Evolutionary conservation across 2,329 filamentous ascomycete species (phyloP).

Genomic region (Cytospora mali): DNA sequence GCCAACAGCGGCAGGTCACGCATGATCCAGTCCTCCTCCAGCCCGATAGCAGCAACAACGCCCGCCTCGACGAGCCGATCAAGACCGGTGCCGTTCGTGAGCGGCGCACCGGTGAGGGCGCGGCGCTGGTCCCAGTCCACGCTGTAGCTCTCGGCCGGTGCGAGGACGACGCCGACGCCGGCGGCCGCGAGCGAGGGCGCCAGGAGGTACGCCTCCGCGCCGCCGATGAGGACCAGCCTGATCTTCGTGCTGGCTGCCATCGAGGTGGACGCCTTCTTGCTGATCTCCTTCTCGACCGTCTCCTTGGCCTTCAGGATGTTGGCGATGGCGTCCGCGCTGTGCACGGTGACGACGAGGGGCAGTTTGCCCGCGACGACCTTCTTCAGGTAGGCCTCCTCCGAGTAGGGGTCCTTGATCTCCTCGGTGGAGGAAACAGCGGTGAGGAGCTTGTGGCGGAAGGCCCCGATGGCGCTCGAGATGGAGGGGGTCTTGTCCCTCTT

Average conservation of each 20-base stretch:
- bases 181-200: constrained; percentile 60
- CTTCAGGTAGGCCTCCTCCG: constrained; percentile 53
- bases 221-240: constrained; percentile 62
- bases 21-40: constrained; percentile 64
- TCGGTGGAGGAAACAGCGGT: constrained; percentile 47
- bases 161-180: constrained; percentile 60
- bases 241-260: constrained; percentile 37
- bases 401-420: constrained; percentile 45
- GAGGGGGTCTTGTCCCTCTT: constrained; percentile 51
- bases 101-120: constrained; percentile 63
- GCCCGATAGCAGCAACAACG: constrained; percentile 59
- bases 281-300: constrained; percentile 51
- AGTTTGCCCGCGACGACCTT: constrained; percentile 57
- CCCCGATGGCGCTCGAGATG: constrained; percentile 56
- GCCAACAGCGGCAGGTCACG: constrained; percentile 62
- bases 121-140: constrained; percentile 63
- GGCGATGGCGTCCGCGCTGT: constrained; percentile 66
- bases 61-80: constrained; percentile 61
- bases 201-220: constrained; percentile 63
- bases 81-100: constrained; percentile 66
- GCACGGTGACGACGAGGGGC: constrained; percentile 59
- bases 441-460: constrained; percentile 57
- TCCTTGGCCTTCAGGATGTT: constrained; percentile 60
- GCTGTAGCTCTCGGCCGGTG: constrained; percentile 59
- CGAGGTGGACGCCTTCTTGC: neutral